Percentiles rank a stretch among this genome's conserved stretches.
Evolutionary conservation across 495 filamentous ascomycete species (phyloP).

Genomic region (Schizothecium vesticola): DNA sequence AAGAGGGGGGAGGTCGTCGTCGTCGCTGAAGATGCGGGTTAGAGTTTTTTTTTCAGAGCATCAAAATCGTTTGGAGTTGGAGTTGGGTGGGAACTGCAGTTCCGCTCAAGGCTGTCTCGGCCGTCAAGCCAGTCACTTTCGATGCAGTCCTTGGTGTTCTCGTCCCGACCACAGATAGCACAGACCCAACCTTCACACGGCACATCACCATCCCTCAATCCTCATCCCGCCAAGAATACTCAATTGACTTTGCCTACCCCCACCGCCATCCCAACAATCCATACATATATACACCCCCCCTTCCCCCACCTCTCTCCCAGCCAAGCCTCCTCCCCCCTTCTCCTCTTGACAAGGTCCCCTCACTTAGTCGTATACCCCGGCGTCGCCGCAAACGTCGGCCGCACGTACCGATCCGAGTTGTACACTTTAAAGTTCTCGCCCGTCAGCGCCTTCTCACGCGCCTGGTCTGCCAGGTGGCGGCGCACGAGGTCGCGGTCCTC

Average conservation of each 20-base stretch:
- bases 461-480: conserved; percentile 76
- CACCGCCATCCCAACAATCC: neutral
- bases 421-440: conserved; percentile 76
- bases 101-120: neutral
- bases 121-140: neutral
- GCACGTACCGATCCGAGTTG: conserved; percentile 78
- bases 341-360: neutral
- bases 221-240: neutral
- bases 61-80: neutral
- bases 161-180: no score
- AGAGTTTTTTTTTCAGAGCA: no score
- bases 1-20: no score
- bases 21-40: no score
- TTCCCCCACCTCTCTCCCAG: neutral
- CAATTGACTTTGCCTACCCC: neutral
- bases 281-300: neutral
- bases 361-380: conserved; percentile 52
- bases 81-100: neutral
- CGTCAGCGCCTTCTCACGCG: conserved; percentile 81
- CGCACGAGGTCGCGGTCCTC: conserved; percentile 92
- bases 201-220: neutral
- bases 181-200: neutral
- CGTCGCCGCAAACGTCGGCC: conserved; percentile 62
- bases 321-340: neutral
- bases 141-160: neutral